A percentile compares a stretch with the other conserved stretches of the same genome.
Conservation (phyloP, 2,329 filamentous ascomycete genomes). For the Pezicula carpinea region DNA sequence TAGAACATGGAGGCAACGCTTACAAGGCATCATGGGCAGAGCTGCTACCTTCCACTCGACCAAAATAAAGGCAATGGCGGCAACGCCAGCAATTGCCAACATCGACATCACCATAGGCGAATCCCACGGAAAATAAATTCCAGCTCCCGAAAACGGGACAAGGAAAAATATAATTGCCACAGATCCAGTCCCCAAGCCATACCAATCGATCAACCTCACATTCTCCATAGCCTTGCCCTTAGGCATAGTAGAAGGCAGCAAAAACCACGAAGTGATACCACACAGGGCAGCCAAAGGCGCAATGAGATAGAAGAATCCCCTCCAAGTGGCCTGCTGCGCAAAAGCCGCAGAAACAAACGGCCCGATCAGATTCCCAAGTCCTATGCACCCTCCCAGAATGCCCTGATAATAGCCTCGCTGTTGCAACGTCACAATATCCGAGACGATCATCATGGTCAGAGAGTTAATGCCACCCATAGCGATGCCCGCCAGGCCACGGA, state of each 20-base stretch:
- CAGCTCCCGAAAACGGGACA: conserved; percentile 29
- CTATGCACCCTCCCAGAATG: conserved; percentile 19
- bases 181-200: conserved; percentile 10
- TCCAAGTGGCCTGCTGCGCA: conserved; percentile 9
- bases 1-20: conserved; percentile 7
- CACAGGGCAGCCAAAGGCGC: conserved; percentile 12
- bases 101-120: conserved; percentile 52
- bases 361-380: conserved; percentile 19
- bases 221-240: conserved; percentile 14
- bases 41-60: conserved; percentile 47
- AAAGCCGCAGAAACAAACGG: conserved; percentile 23
- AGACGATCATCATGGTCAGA: conserved; percentile 42
- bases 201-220: conserved; percentile 18
- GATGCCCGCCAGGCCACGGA: conserved; percentile 47
- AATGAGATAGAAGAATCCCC: conserved; percentile 19
- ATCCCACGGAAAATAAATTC: conserved; percentile 47
- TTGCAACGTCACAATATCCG: conserved; percentile 43
- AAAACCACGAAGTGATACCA: conserved; percentile 6
- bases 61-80: conserved; percentile 41
- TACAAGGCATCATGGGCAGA: conserved; percentile 49
- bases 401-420: conserved; percentile 38
- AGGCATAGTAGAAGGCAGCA: conserved; percentile 16
- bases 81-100: conserved; percentile 43
- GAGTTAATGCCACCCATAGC: conserved; percentile 41
- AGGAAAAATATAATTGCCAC: background rate